Evolutionary conservation across 345 rosid species (phyloP).

Genomic region (Moricandia moricandioides): DNA sequence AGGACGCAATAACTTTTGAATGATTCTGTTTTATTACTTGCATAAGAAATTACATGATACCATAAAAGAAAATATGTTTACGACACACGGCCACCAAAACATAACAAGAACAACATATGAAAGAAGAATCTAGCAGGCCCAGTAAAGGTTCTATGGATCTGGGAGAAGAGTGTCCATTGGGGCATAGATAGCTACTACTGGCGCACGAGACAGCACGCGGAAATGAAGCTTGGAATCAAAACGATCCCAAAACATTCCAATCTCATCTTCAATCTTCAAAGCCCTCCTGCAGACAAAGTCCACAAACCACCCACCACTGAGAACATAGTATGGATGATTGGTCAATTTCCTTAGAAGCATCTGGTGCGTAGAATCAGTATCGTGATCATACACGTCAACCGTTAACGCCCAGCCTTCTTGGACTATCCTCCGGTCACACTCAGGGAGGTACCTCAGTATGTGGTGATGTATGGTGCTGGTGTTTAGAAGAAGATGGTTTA

Average conservation of each 20-base stretch:
- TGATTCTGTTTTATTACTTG: background rate
- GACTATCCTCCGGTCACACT: background rate
- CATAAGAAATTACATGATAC: background rate
- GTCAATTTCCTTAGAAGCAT: conserved; percentile 2
- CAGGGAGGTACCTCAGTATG: background rate
- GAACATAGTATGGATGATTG: background rate
- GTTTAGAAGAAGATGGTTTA: conserved; percentile 16
- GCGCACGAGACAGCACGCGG: conserved; percentile 20
- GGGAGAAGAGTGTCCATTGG: background rate
- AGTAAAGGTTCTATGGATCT: background rate
- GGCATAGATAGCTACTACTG: background rate
- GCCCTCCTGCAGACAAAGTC: background rate
- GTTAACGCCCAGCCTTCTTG: background rate
- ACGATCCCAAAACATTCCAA: conserved; percentile 27
- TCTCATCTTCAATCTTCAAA: conserved; percentile 8
- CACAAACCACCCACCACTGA: conserved; percentile 13
- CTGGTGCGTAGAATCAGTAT: background rate
- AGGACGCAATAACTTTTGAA: background rate
- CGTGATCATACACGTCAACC: conserved; percentile 19
- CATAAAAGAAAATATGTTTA: background rate
- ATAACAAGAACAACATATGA: background rate
- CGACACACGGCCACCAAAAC: background rate
- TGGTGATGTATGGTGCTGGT: background rate
- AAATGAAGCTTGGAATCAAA: conserved; percentile 6
- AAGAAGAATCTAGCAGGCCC: background rate